Base-by-base conservation (phyloP, 2,329 filamentous ascomycete genomes). In the Xylogone sp. region DNA sequence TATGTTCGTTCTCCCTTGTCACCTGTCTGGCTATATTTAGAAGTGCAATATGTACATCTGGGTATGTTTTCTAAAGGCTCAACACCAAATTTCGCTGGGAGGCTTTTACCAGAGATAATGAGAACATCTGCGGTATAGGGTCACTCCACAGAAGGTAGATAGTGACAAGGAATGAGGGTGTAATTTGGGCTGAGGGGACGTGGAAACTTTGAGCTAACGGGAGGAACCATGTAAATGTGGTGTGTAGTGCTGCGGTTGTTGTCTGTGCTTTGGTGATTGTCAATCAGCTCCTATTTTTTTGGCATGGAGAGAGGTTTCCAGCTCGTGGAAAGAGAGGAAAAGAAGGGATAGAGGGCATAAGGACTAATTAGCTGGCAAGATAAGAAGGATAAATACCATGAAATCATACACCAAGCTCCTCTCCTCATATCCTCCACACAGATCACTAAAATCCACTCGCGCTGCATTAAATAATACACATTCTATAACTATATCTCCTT, bases 391-490 rank as follows among this genome's bases (percentile, higher is more conserved):
- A 39, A 42, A 24, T 47, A 79, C 76, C 60, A 71, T 73, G 48
- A 80, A 74, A 51, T 81, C 77, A 48, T 72, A 67, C 24, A 78
- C 65, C 9, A 81, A 71, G 16, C 75, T 71, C 43, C 71, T 65
- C 2, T 75, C 66, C 2, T 58, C 60, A 46, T 72, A 71, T 27
- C 70, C 65, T 6, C 79, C 60, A n/a, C n/a, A n/a, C 1, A 76
- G 64, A 2, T 68, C 63, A 20, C 69, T 71, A 0, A 70, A 68
- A 6, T 68, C 68, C 1, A 80, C 73, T 0, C 74, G 63, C 2
- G 77, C 78, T 0, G 77, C 76, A 56, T 81, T 81, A 67, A 74
- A 81, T 43, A 78, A 71, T 3, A 81, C 66, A 21, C 73, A 74
- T 45, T 78, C 73, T 1, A 78, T 63, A n/a, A n/a, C n/a, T n/a